These are phyloP conservation scores for Fusarium cyanostomum DNA, from an alignment of 2,329 filamentous ascomycete genomes.

Conservation along the genomic window DNA sequence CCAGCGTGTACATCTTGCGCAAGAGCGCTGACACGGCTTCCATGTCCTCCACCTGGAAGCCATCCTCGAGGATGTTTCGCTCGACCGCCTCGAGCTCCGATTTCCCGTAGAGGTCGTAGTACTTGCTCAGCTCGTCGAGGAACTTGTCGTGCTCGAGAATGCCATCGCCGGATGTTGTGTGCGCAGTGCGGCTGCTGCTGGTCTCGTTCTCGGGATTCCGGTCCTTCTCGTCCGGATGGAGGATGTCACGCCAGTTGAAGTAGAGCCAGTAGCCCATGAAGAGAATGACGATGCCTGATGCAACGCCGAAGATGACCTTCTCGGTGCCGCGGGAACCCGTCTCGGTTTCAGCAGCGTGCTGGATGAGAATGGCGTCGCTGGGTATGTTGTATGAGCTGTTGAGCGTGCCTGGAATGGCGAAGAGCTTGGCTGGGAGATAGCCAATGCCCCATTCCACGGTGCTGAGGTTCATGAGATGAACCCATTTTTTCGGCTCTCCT, in stretches of 20 bases:
- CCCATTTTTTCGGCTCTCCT: constrained; percentile 10
- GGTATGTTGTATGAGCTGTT: constrained; percentile 8
- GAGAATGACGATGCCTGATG: constrained; percentile 8
- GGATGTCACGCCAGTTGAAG: neutral
- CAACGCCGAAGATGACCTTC: constrained; percentile 10
- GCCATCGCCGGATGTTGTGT: neutral
- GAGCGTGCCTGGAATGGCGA: constrained; percentile 9
- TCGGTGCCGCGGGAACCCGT: neutral
- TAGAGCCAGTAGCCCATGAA: constrained; percentile 2
- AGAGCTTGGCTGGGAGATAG: constrained; percentile 13
- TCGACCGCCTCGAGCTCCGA: constrained; percentile 1
- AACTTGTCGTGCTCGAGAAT: neutral
- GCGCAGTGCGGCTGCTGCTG: neutral
- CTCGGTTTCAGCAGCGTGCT: neutral
- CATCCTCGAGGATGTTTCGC: neutral
- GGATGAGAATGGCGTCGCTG: constrained; percentile 9
- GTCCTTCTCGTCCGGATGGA: neutral
- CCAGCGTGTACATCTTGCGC: neutral
- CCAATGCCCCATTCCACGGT: constrained; percentile 20
- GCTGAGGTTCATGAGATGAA: constrained; percentile 21
- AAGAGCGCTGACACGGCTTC: neutral
- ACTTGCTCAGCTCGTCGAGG: neutral
- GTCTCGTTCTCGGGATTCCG: too few relatives aligned
- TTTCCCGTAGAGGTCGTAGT: neutral
- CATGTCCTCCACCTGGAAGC: neutral